Conservation (phyloP, 164 flowering plant species). For the Liriodendron chinense region DNA sequence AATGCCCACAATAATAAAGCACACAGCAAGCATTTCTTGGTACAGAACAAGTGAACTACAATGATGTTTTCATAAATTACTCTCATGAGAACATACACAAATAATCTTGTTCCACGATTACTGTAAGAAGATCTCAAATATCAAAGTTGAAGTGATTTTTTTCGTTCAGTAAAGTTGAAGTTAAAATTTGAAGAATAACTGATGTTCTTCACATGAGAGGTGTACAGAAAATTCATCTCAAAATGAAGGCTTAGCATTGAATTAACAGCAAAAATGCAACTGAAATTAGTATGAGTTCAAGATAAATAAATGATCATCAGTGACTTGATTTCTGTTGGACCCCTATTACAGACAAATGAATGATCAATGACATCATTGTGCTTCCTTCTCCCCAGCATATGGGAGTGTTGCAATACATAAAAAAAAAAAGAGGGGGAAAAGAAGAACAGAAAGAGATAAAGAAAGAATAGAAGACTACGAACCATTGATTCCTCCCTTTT, state of each 20-base stretch:
- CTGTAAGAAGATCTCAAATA: not conserved
- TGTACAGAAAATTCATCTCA: not conserved
- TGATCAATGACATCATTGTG: no score
- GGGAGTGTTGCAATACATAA: no score
- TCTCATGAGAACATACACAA: not conserved
- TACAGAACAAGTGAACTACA: not conserved
- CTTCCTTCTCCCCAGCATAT: no score
- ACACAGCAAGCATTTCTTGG: not conserved
- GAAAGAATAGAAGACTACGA: no score
- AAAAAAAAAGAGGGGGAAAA: no score
- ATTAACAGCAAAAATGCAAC: constrained; percentile 2
- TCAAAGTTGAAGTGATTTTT: not conserved
- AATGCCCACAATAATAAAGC: not conserved
- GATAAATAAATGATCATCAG: not conserved
- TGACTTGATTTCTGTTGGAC: no score
- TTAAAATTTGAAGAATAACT: not conserved
- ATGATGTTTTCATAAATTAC: not conserved
- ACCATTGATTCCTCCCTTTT: no score
- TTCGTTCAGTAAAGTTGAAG: no score
- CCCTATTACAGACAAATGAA: no score
- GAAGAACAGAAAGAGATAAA: no score
- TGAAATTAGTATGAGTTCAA: not conserved
- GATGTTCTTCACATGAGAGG: not conserved
- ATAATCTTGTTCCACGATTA: not conserved
- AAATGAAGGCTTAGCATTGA: not conserved